A percentile compares a stretch with the other conserved stretches of the same genome.
Conservation (phyloP, 768 basidiomycete species). For the Tylopilus rubrobrunneus region DNA sequence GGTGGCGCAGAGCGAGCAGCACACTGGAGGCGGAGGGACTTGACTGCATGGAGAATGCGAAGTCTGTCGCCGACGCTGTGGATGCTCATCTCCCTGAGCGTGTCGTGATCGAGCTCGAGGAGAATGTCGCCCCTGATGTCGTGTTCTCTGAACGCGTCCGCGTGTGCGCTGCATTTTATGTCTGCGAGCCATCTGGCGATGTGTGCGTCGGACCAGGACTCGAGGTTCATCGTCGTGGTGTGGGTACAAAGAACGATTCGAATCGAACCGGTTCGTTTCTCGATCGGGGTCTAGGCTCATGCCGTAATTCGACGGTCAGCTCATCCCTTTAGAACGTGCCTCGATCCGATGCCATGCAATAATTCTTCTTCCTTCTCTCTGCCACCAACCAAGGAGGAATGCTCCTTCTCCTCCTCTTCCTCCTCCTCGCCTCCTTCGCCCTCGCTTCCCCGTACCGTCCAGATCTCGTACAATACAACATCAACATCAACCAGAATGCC, state of each 20-base stretch:
- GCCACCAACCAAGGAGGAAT: not conserved
- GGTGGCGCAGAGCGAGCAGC: conserved; percentile 19
- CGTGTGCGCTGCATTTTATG: conserved; percentile 68
- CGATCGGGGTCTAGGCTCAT: not conserved
- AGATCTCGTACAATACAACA: conserved; percentile 67
- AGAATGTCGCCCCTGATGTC: conserved; percentile 92
- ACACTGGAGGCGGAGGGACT: conserved; percentile 63
- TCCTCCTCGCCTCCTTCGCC: conserved; percentile 32
- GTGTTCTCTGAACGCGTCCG: conserved; percentile 69
- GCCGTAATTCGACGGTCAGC: not conserved
- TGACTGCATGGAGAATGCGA: conserved; percentile 82
- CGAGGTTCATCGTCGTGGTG: no score
- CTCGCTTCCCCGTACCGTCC: conserved; percentile 64
- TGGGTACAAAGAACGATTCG: no score
- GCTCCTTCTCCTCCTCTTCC: conserved; percentile 35
- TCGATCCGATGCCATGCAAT: not conserved
- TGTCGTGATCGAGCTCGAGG: conserved; percentile 84
- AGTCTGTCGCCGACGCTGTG: conserved; percentile 88
- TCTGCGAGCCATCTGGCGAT: conserved; percentile 77
- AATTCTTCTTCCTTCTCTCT: not conserved
- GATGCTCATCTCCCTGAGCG: conserved; percentile 89
- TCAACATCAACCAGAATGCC: conserved; percentile 76
- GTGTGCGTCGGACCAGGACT: conserved; percentile 64
- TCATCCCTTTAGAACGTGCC: no score
- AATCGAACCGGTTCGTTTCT: not conserved